A percentile compares a stretch with the other conserved stretches of the same genome.
Conservation (phyloP, 2,329 filamentous ascomycete genomes). For the Ceratocystis harringtonii region DNA sequence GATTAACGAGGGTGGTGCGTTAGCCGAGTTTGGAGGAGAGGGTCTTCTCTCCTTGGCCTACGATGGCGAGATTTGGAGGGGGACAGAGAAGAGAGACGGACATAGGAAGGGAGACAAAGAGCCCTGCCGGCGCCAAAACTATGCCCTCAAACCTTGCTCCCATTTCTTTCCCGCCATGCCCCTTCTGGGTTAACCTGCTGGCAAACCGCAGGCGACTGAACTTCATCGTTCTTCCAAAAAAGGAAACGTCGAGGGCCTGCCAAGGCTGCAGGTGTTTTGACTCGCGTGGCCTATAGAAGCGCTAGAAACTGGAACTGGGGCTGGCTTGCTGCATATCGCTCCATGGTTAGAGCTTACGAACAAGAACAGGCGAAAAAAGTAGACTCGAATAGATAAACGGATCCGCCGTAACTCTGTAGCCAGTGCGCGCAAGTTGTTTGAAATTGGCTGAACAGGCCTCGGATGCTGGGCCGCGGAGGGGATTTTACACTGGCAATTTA, state of each 20-base stretch:
- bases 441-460: not conserved
- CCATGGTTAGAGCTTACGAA: not conserved
- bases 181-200: not conserved
- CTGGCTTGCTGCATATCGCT: not conserved
- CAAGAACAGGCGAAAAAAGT: not conserved
- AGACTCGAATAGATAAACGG: too few relatives aligned
- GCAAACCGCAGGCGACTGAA: not conserved
- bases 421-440: not conserved
- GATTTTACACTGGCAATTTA: not conserved
- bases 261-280: not conserved
- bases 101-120: not conserved
- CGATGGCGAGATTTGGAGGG: not conserved
- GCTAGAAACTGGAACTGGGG: not conserved
- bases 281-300: not conserved
- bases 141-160: not conserved
- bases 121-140: too few relatives aligned
- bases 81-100: not conserved
- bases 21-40: not conserved
- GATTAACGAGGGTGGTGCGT: conserved; percentile 1
- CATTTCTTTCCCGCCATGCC: not conserved
- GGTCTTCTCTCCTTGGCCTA: not conserved
- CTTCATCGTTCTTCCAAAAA: not conserved
- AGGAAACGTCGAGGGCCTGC: not conserved
- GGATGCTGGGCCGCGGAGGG: not conserved
- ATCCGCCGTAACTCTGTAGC: not conserved